A percentile compares a stretch with the other conserved stretches of the same genome.
Evolutionary conservation across 108 stramenopile genomes (phyloP).

Genomic region (Cyclotella sp.): DNA sequence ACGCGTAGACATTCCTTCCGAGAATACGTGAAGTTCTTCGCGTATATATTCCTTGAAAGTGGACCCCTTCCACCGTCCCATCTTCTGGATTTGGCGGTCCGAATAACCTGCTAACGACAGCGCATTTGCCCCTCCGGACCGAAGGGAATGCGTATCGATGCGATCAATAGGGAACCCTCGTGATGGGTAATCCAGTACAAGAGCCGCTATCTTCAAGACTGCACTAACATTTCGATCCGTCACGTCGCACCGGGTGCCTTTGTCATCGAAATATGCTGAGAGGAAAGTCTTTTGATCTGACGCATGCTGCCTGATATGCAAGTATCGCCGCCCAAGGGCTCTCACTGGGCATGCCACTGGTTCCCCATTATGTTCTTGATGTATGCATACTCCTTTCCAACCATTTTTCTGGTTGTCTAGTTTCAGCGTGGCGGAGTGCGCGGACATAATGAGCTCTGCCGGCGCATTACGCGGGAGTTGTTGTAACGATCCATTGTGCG

Average conservation of each 20-base stretch:
- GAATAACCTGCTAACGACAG: constrained; percentile 10
- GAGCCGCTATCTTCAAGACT: not conserved
- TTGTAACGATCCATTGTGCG: no score
- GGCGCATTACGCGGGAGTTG: no score
- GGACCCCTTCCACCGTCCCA: constrained; percentile 12
- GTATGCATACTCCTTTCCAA: no score
- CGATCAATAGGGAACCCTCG: constrained; percentile 10
- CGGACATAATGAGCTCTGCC: no score
- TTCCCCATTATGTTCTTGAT: no score
- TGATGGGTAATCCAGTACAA: not conserved
- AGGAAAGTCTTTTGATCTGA: no score
- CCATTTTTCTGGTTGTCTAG: no score
- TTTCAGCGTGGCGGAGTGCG: no score
- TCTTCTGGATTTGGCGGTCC: constrained; percentile 18
- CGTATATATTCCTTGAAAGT: constrained; percentile 20
- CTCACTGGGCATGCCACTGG: no score
- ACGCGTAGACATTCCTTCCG: constrained; percentile 4
- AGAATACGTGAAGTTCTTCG: not conserved
- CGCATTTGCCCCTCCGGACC: constrained; percentile 9
- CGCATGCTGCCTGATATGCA: no score
- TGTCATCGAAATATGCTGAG: no score
- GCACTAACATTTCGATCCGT: not conserved
- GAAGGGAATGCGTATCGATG: constrained; percentile 16
- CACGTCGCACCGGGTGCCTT: not conserved
- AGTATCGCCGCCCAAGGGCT: no score